A percentile compares a stretch with the other conserved stretches of the same genome.
Evolutionary conservation across 2,329 filamentous ascomycete genomes (phyloP).

Genomic region (Tolypocladium sp.): DNA sequence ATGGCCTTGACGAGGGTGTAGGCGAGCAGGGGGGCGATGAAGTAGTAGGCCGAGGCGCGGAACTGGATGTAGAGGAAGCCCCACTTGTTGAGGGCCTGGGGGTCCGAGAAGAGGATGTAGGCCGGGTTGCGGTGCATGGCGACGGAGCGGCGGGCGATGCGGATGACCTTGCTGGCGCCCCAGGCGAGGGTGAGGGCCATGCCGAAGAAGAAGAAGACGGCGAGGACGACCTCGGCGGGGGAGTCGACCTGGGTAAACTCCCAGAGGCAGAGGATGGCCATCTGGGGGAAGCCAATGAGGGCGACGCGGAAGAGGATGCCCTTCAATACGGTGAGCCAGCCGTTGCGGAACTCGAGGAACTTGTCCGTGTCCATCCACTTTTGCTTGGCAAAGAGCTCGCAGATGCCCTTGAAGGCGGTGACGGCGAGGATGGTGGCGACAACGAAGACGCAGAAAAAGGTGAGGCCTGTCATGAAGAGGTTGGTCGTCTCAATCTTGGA

Average conservation of each 20-base stretch:
- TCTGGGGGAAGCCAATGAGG: constrained; percentile 84
- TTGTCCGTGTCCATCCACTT: constrained; percentile 76
- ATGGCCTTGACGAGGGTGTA: constrained; percentile 84
- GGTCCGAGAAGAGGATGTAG: constrained; percentile 94
- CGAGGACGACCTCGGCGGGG: constrained; percentile 74
- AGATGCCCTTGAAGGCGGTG: constrained; percentile 68
- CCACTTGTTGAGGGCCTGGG: constrained; percentile 93
- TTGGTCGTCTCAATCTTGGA: constrained; percentile 79
- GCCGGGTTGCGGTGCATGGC: constrained; percentile 91
- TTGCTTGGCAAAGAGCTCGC: constrained; percentile 65
- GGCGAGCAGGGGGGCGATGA: constrained; percentile 68
- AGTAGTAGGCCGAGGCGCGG: constrained; percentile 92
- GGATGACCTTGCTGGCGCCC: constrained; percentile 84
- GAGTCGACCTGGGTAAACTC: constrained; percentile 85
- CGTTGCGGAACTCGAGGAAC: constrained; percentile 88
- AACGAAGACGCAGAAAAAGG: constrained; percentile 83
- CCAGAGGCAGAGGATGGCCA: constrained; percentile 86
- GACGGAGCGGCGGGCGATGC: constrained; percentile 80
- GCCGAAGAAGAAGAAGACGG: constrained; percentile 79
- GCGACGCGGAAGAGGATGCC: constrained; percentile 87
- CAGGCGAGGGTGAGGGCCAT: constrained; percentile 70
- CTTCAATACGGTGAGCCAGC: constrained; percentile 87
- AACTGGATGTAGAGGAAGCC: constrained; percentile 97
- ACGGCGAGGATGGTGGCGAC: constrained; percentile 65
- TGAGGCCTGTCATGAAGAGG: constrained; percentile 83